A percentile compares a stretch with the other conserved stretches of the same genome.
phyloP scores from a whole-genome alignment of 129 eudicot genomes.

The Ambrosia artemisiifolia region DNA sequence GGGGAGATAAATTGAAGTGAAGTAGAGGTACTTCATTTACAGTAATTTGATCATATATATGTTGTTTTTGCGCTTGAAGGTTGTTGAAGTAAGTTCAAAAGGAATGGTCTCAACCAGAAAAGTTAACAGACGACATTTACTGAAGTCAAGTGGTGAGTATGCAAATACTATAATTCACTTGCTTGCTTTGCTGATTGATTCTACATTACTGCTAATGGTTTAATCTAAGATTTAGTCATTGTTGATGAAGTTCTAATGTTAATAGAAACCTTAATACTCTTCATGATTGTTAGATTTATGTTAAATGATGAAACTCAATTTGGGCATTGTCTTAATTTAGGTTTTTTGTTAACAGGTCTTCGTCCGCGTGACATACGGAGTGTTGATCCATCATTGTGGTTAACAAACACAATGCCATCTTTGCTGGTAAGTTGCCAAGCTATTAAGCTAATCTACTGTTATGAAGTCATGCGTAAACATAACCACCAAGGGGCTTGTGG shows the following conservation, averaged over 20 bases:
- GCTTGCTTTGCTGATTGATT: slow-evolving; percentile 4
- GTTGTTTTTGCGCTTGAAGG: slow-evolving; percentile 42
- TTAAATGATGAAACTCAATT: not conserved
- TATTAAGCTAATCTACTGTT: too few species aligned
- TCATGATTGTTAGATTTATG: not conserved
- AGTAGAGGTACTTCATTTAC: not conserved
- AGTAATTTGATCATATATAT: slow-evolving; percentile 1
- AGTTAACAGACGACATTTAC: slow-evolving; percentile 69
- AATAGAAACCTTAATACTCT: not conserved
- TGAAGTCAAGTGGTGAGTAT: slow-evolving; percentile 88
- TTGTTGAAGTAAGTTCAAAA: slow-evolving; percentile 80
- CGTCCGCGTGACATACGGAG: slow-evolving; percentile 97
- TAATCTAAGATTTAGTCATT: not conserved
- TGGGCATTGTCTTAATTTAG: slow-evolving; percentile 16
- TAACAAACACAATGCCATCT: slow-evolving; percentile 93
- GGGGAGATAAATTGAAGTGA: too few species aligned
- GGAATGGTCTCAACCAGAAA: slow-evolving; percentile 81
- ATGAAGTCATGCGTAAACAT: slow-evolving; percentile 37
- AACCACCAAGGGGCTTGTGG: not conserved
- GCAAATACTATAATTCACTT: slow-evolving; percentile 7
- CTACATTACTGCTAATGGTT: not conserved
- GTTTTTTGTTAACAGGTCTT: slow-evolving; percentile 54
- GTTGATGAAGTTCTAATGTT: slow-evolving; percentile 3
- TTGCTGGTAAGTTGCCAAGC: slow-evolving; percentile 62
- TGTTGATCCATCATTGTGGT: slow-evolving; percentile 97